Evolutionary conservation across 352 stramenopile genomes (phyloP).

Genomic region (Globisporangium camurandrum): DNA sequence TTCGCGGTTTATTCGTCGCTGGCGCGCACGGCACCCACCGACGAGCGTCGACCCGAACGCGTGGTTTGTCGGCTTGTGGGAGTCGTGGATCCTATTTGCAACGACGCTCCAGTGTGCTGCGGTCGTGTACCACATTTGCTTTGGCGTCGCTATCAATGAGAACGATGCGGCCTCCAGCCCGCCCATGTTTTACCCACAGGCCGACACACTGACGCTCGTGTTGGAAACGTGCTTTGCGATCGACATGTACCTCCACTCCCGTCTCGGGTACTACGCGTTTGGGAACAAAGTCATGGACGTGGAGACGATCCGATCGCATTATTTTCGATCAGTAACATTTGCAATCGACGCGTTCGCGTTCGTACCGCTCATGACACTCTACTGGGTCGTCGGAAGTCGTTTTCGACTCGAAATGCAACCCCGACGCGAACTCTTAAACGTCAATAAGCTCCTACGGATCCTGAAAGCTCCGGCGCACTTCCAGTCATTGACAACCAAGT

Average conservation of each 20-base stretch:
- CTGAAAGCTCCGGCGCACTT: constrained; percentile 42
- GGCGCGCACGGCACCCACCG: neutral
- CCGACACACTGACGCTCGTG: constrained; percentile 24
- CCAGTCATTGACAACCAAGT: constrained; percentile 35
- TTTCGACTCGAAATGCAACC: no score
- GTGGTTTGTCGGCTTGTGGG: constrained; percentile 36
- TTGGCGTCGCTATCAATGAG: no score
- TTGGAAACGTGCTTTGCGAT: constrained; percentile 40
- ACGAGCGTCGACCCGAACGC: constrained; percentile 43
- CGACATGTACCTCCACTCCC: constrained; percentile 41
- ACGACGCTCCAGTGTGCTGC: constrained; percentile 32
- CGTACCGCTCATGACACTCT: constrained; percentile 35
- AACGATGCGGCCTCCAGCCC: no score
- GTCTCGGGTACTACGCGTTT: constrained; percentile 52
- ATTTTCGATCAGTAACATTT: constrained; percentile 33
- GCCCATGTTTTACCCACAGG: neutral
- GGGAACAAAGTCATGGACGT: constrained; percentile 62
- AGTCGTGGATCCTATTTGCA: constrained; percentile 30
- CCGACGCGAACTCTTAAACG: constrained; percentile 37
- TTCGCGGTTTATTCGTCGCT: no score
- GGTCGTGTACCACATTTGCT: constrained; percentile 45
- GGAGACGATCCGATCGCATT: constrained; percentile 27
- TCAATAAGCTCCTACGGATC: constrained; percentile 53
- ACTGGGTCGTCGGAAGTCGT: no score
- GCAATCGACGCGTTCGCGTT: constrained; percentile 34